Evolutionary conservation across 2,329 filamentous ascomycete genomes (phyloP).

Genomic region (Ceratocystis huliohia): DNA sequence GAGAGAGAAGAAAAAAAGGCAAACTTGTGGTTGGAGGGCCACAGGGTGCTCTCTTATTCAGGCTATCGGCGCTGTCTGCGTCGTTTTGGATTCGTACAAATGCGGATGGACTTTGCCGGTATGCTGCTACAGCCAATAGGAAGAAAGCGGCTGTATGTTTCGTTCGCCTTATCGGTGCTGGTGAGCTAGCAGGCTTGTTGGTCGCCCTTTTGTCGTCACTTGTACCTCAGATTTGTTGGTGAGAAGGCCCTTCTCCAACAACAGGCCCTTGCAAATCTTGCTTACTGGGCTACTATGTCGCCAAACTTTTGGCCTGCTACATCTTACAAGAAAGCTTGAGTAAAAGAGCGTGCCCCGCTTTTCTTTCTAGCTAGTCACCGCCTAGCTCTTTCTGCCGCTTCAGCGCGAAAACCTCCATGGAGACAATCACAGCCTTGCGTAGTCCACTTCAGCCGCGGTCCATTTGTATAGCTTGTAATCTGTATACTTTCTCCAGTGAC

Average conservation of each 20-base stretch:
- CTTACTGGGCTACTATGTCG: background rate
- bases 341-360: background rate
- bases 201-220: background rate
- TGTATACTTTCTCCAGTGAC: background rate
- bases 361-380: constrained; percentile 14
- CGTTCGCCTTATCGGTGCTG: background rate
- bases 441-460: constrained; percentile 15
- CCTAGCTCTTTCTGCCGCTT: constrained; percentile 14
- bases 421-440: constrained; percentile 19
- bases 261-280: constrained; percentile 7
- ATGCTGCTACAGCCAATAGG: background rate
- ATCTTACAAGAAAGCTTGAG: background rate
- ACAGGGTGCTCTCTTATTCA: background rate
- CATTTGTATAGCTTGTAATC: background rate
- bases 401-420: constrained; percentile 19
- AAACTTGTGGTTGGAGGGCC: background rate
- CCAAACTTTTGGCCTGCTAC: background rate
- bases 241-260: constrained; percentile 8
- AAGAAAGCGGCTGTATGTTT: background rate
- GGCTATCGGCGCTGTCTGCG: background rate
- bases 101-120: background rate
- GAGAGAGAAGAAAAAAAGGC: background rate
- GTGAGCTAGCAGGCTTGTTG: background rate
- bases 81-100: background rate
- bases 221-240: background rate